A percentile compares a stretch with the other conserved stretches of the same genome.
These are phyloP conservation scores for Petrea volubilis DNA, from an alignment of 257 asterid species.

Conservation along the genomic window DNA sequence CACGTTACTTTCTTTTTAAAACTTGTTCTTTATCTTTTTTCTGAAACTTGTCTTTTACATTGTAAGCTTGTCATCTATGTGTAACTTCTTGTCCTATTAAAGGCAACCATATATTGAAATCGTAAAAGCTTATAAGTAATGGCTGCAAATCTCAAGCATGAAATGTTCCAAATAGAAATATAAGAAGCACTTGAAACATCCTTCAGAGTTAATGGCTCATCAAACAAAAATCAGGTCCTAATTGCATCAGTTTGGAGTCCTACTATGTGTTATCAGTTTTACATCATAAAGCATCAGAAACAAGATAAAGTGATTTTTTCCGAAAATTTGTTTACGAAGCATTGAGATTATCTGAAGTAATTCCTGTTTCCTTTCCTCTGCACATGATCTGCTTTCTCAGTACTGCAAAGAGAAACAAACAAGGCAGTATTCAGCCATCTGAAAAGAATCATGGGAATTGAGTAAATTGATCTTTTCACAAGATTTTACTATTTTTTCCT, in stretches of 20 bases:
- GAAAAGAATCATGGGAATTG: conserved; percentile 2
- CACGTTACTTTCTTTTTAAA: conserved; percentile 1
- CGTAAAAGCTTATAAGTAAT: conserved; percentile 10
- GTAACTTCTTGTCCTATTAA: conserved; percentile 13
- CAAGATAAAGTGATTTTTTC: too few species aligned
- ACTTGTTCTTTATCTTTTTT: background rate
- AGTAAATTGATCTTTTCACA: background rate
- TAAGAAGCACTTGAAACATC: too few species aligned
- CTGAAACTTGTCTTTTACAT: background rate
- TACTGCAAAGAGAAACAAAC: background rate
- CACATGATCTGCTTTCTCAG: background rate
- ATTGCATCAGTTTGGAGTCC: too few species aligned
- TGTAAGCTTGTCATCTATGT: conserved; percentile 17
- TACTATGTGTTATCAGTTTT: too few species aligned
- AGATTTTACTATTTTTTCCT: background rate
- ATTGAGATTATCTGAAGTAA: too few species aligned
- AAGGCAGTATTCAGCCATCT: background rate
- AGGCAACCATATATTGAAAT: conserved; percentile 20
- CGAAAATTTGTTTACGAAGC: too few species aligned
- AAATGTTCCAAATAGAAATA: too few species aligned
- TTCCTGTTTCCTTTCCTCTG: too few species aligned
- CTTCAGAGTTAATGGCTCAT: too few species aligned
- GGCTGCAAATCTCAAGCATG: background rate
- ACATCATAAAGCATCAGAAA: too few species aligned
- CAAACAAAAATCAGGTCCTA: too few species aligned